Conservation (phyloP, 352 stramenopile species). For the Thraustotheca clavata region DNA sequence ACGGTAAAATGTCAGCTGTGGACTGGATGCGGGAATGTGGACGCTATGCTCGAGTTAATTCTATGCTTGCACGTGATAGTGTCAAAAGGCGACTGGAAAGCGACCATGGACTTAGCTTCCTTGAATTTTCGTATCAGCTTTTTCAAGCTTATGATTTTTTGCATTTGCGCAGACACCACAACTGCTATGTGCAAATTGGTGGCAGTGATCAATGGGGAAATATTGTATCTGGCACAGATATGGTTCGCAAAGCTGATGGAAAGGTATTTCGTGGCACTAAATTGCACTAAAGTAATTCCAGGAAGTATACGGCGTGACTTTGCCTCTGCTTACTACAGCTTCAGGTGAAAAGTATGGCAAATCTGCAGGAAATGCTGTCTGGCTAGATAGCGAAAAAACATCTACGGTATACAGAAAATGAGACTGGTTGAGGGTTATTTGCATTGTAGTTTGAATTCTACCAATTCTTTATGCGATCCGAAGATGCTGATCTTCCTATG, state of each 20-base stretch:
- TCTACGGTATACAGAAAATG: slow-evolving; percentile 65
- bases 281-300: slow-evolving; percentile 22
- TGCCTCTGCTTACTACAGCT: slow-evolving; percentile 94
- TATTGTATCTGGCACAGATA: slow-evolving; percentile 95
- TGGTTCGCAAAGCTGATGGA: slow-evolving; percentile 88
- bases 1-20: slow-evolving; percentile 91
- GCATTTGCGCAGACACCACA: slow-evolving; percentile 88
- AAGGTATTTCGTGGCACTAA: slow-evolving; percentile 24
- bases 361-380: slow-evolving; percentile 96
- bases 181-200: slow-evolving; percentile 94
- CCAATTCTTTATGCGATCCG: slow-evolving; percentile 85
- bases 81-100: slow-evolving; percentile 94
- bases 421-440: not conserved
- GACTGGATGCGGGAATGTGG: slow-evolving; percentile 97
- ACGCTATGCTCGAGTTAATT: slow-evolving; percentile 88
- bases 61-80: slow-evolving; percentile 98
- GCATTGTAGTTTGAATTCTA: slow-evolving; percentile 84
- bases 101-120: slow-evolving; percentile 95
- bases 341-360: slow-evolving; percentile 99
- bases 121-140: slow-evolving; percentile 99
- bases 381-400: slow-evolving; percentile 93
- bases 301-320: slow-evolving; percentile 91
- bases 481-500: slow-evolving; percentile 90
- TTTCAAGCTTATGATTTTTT: slow-evolving; percentile 99
- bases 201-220: slow-evolving; percentile 99